phyloP scores from a whole-genome alignment of 768 basidiomycete species.

The Leccinellum luteum region DNA sequence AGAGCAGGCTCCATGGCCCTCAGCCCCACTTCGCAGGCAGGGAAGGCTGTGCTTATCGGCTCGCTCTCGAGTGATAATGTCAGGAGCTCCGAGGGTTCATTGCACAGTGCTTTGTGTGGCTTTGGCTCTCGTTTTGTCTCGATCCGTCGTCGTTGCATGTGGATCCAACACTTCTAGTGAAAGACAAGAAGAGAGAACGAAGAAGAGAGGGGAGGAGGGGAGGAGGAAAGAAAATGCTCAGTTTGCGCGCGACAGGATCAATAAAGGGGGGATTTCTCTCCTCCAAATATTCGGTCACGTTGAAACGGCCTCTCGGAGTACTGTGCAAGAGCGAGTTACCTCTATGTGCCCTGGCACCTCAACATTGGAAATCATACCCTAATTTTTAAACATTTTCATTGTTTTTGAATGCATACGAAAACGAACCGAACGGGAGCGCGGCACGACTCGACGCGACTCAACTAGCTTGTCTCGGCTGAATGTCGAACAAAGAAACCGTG shows the following conservation, averaged over 20 bases:
- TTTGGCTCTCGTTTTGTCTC: background rate
- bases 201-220: too few species aligned
- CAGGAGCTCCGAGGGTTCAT: background rate
- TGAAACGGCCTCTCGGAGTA: background rate
- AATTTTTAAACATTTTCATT: background rate
- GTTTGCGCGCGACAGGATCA: background rate
- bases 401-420: background rate
- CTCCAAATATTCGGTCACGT: background rate
- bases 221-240: background rate
- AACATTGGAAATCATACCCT: background rate
- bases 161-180: background rate
- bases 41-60: background rate
- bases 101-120: background rate
- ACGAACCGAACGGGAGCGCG: background rate
- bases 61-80: background rate
- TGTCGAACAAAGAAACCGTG: background rate
- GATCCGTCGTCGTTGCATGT: background rate
- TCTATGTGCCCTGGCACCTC: background rate
- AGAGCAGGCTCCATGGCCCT: background rate
- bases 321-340: background rate
- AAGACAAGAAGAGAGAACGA: background rate
- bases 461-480: slow-evolving; percentile 23
- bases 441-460: slow-evolving; percentile 1
- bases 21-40: background rate
- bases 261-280: background rate